phyloP scores from a whole-genome alignment of 73 alveolate species.

The Stentor coeruleus region DNA sequence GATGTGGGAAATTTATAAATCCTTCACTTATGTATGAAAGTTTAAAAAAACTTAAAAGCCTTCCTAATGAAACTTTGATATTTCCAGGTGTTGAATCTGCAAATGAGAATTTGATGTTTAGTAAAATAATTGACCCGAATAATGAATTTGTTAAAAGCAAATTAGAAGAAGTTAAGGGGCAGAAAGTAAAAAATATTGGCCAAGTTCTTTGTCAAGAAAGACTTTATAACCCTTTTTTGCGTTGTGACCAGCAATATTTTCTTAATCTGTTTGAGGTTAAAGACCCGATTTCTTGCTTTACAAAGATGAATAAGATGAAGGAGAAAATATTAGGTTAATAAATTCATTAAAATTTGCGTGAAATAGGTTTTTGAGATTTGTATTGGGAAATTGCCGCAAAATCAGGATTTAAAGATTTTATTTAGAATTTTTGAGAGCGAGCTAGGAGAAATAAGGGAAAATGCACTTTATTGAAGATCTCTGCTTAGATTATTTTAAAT shows the following conservation, averaged over 20 bases:
- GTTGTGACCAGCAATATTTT: conserved; percentile 38
- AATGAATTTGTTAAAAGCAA: conserved; percentile 44
- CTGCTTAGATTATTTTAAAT: too few species aligned
- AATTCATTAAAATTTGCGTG: too few species aligned
- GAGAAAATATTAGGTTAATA: too few species aligned
- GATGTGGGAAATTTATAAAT: conserved; percentile 51
- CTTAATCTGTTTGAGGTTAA: conserved; percentile 34
- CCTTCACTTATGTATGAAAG: conserved; percentile 39
- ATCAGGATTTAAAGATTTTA: too few species aligned
- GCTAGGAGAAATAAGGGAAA: too few species aligned
- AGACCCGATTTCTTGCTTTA: conserved; percentile 53
- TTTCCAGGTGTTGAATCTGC: conserved; percentile 53
- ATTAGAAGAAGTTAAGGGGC: conserved; percentile 28
- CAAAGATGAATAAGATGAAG: conserved; percentile 41
- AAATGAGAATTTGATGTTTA: conserved; percentile 44
- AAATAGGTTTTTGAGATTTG: too few species aligned
- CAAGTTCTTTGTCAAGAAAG: conserved; percentile 43
- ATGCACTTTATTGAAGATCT: too few species aligned
- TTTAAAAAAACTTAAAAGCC: conserved; percentile 39
- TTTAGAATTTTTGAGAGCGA: too few species aligned
- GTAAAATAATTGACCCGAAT: conserved; percentile 55
- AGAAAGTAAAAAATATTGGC: conserved; percentile 33
- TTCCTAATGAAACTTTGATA: conserved; percentile 63
- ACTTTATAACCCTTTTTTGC: conserved; percentile 55
- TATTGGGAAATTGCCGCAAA: too few species aligned